These are phyloP conservation scores for Stramenopiles sp. DNA, from an alignment of 352 stramenopile species.

Conservation along the genomic window DNA sequence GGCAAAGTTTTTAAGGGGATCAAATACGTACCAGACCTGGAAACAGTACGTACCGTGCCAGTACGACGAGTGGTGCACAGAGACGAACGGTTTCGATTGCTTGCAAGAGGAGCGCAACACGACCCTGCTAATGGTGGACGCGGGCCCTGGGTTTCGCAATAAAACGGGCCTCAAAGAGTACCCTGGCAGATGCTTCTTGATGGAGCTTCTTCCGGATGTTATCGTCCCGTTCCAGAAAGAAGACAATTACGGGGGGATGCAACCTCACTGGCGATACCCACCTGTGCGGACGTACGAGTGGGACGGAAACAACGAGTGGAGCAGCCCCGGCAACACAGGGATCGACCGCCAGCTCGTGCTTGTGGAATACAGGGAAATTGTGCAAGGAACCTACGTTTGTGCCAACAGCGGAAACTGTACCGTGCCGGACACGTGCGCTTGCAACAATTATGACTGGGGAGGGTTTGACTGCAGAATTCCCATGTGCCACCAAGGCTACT, in stretches of 20 bases:
- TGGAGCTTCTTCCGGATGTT: neutral
- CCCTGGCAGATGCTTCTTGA: neutral
- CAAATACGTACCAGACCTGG: too few species aligned
- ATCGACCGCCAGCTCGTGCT: conserved; percentile 67
- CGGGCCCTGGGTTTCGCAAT: too few species aligned
- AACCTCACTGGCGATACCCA: neutral
- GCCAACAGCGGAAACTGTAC: conserved; percentile 74
- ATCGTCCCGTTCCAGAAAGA: neutral
- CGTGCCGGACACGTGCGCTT: conserved; percentile 66
- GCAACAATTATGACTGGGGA: conserved; percentile 60
- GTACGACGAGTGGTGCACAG: conserved; percentile 57
- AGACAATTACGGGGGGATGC: neutral
- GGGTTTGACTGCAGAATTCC: conserved; percentile 89
- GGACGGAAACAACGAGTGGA: conserved; percentile 16
- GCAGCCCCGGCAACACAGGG: conserved; percentile 32
- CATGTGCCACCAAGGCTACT: conserved; percentile 75
- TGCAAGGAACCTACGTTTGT: conserved; percentile 79
- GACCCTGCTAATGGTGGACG: too few species aligned
- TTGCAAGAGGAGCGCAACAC: conserved; percentile 31
- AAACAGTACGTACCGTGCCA: conserved; percentile 68
- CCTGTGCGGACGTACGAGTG: neutral
- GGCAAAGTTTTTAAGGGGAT: too few species aligned
- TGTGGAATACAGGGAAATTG: conserved; percentile 47
- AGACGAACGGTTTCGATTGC: conserved; percentile 79
- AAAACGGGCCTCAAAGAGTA: neutral